These are phyloP conservation scores for Omphalotus guepiniiformis DNA, from an alignment of 768 basidiomycete genomes.

Conservation along the genomic window DNA sequence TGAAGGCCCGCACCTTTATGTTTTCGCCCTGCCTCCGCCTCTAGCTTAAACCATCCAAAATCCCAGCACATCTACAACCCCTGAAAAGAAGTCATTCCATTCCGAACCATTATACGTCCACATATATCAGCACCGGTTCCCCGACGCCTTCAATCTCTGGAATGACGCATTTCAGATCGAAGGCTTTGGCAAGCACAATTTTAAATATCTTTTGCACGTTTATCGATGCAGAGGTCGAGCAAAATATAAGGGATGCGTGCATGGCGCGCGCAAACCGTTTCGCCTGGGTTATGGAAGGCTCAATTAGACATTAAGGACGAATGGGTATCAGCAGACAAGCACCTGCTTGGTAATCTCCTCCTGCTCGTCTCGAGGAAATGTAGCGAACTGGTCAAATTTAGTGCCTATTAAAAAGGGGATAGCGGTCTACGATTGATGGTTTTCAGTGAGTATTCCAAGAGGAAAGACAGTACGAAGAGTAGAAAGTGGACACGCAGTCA, in stretches of 20 bases:
- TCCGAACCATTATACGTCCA: slow-evolving; percentile 59
- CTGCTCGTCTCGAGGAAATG: slow-evolving; percentile 95
- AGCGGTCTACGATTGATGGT: slow-evolving; percentile 64
- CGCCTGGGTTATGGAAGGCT: slow-evolving; percentile 49
- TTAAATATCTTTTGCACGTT: slow-evolving; percentile 99
- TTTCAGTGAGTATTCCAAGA: neutral
- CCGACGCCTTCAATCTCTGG: slow-evolving; percentile 97
- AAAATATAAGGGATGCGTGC: slow-evolving; percentile 99
- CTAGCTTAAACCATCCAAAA: slow-evolving; percentile 15
- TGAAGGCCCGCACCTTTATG: slow-evolving; percentile 22
- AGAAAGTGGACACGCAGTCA: too few relatives aligned
- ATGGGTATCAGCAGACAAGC: slow-evolving; percentile 18
- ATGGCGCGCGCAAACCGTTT: slow-evolving; percentile 98
- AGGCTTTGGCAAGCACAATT: slow-evolving; percentile 94
- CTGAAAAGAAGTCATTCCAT: slow-evolving; percentile 13
- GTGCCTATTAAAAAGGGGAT: slow-evolving; percentile 99
- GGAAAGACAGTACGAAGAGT: neutral
- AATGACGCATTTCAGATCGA: slow-evolving; percentile 98
- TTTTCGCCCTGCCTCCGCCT: slow-evolving; percentile 24
- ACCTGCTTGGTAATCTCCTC: slow-evolving; percentile 99
- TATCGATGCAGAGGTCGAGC: slow-evolving; percentile 97
- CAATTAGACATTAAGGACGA: neutral
- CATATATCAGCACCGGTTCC: slow-evolving; percentile 92
- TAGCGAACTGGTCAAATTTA: slow-evolving; percentile 96
- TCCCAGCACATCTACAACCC: slow-evolving; percentile 7